Evolutionary conservation across 345 rosid genomes (phyloP).

Genomic region (Ceriops zippeliana): DNA sequence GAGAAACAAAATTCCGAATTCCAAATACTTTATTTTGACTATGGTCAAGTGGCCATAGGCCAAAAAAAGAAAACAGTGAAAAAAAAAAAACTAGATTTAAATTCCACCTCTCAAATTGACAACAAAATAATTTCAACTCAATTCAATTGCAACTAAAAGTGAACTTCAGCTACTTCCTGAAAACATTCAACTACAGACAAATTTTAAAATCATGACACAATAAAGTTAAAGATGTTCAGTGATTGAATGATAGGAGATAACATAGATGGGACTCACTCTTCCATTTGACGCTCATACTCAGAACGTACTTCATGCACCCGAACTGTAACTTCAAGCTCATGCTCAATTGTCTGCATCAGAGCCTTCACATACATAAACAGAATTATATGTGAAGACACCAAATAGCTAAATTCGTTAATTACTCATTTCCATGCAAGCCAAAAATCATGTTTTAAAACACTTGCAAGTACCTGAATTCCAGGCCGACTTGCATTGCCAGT

Average conservation of each 20-base stretch:
- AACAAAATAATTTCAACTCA: neutral
- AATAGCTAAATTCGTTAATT: neutral
- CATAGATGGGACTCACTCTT: conserved; percentile 64
- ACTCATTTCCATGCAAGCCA: conserved; percentile 10
- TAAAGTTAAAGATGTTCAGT: neutral
- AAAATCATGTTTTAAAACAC: neutral
- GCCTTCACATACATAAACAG: conserved; percentile 43
- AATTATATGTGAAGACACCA: neutral
- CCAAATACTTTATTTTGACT: too few relatives aligned
- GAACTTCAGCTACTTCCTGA: neutral
- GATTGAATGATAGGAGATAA: neutral
- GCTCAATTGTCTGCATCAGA: conserved; percentile 84
- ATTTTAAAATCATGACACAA: neutral
- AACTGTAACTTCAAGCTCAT: conserved; percentile 89
- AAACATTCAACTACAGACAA: neutral
- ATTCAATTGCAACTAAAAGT: neutral
- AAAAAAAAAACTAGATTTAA: neutral
- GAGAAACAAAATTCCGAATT: too few relatives aligned
- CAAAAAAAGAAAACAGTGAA: too few relatives aligned
- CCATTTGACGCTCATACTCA: conserved; percentile 83
- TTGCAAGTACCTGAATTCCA: conserved; percentile 70
- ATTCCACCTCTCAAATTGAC: neutral
- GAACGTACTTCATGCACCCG: conserved; percentile 92
- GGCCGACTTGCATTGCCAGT: conserved; percentile 59
- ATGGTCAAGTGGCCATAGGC: too few relatives aligned